These are phyloP conservation scores for Torulaspora gathmanii DNA, from an alignment of 805 yeast species.

Conservation along the genomic window DNA sequence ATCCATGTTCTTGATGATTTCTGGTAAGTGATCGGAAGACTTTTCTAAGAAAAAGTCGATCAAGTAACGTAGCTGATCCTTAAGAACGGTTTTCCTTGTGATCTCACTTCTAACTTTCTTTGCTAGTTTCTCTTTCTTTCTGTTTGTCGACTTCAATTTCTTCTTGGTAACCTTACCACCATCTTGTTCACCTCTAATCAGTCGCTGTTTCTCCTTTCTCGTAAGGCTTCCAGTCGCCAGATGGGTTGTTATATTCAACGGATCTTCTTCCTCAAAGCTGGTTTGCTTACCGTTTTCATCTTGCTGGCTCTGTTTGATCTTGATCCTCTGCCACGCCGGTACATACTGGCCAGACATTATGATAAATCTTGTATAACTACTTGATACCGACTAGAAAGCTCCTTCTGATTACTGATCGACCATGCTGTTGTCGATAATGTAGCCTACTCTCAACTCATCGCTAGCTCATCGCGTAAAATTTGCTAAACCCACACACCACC, in stretches of 20 bases:
- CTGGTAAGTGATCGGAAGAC: constrained; percentile 26
- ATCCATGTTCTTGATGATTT: constrained; percentile 15
- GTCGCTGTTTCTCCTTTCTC: constrained; percentile 31
- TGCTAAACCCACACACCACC: constrained; percentile 13
- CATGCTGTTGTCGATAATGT: not conserved
- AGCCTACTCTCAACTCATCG: not conserved
- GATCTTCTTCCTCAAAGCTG: constrained; percentile 25
- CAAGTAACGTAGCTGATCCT: constrained; percentile 35
- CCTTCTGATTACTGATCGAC: too few relatives aligned
- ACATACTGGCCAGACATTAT: constrained; percentile 19
- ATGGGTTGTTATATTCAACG: constrained; percentile 37
- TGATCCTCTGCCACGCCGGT: constrained; percentile 38
- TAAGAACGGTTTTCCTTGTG: constrained; percentile 21
- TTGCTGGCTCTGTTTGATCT: constrained; percentile 17
- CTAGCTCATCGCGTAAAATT: constrained; percentile 7
- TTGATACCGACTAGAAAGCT: not conserved
- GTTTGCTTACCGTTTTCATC: constrained; percentile 1
- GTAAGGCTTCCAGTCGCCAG: constrained; percentile 33
- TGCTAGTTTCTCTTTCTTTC: constrained; percentile 29
- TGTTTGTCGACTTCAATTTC: constrained; percentile 13
- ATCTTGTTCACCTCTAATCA: constrained; percentile 25
- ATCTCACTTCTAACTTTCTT: constrained; percentile 26
- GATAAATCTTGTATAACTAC: not conserved
- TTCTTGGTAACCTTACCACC: constrained; percentile 18
- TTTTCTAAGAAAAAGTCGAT: constrained; percentile 33